These are phyloP conservation scores for Chytriomyces sp. DNA, from an alignment of 192 early-diverging fungal genomes.

Conservation along the genomic window DNA sequence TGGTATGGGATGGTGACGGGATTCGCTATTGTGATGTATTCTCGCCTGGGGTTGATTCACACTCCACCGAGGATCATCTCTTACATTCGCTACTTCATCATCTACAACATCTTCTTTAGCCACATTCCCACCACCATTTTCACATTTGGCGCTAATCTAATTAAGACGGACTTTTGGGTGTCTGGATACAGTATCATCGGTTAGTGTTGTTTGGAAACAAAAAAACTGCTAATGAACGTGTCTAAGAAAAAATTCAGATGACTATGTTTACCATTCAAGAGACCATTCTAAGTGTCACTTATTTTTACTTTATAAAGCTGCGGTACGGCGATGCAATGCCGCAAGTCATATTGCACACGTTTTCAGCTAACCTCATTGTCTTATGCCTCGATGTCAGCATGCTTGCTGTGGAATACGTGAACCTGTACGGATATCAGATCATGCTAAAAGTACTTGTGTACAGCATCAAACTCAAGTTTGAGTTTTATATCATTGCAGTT, in stretches of 20 bases:
- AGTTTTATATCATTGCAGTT: conserved; percentile 36
- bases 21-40: conserved; percentile 36
- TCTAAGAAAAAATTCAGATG: conserved; percentile 35
- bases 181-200: conserved; percentile 20
- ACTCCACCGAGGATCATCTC: neutral
- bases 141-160: conserved; percentile 35
- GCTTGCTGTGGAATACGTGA: conserved; percentile 27
- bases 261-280: conserved; percentile 36
- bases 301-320: conserved; percentile 28
- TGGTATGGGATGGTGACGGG: conserved; percentile 38
- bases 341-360: conserved; percentile 23
- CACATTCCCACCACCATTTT: conserved; percentile 38
- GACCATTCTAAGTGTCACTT: conserved; percentile 12
- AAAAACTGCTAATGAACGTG: neutral
- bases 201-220: too few species aligned
- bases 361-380: conserved; percentile 30
- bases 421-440: conserved; percentile 42
- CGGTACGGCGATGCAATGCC: neutral
- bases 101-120: conserved; percentile 27
- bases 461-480: conserved; percentile 37
- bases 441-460: conserved; percentile 36
- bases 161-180: conserved; percentile 5
- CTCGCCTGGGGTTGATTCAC: conserved; percentile 17
- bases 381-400: conserved; percentile 28
- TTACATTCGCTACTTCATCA: conserved; percentile 5